These are phyloP conservation scores for Coemansia sp. DNA, from an alignment of 192 early-diverging fungal genomes.

Conservation along the genomic window DNA sequence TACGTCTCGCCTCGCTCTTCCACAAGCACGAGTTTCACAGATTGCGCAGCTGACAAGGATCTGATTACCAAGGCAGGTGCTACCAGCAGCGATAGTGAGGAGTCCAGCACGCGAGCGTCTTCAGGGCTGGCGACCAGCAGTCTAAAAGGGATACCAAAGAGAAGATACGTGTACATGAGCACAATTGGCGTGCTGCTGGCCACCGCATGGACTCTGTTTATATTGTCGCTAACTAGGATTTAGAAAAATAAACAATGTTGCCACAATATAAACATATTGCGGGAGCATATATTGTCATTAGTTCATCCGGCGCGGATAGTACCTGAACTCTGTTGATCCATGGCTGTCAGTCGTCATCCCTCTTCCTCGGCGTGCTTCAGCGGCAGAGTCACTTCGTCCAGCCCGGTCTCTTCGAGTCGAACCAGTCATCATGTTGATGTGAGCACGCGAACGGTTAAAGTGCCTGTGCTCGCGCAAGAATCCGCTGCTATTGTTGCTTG, in stretches of 20 bases:
- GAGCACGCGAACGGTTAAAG: constrained; percentile 18
- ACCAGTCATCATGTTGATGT: constrained; percentile 14
- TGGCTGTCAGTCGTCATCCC: constrained; percentile 1
- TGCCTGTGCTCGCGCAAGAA: constrained; percentile 8
- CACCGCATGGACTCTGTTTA: constrained; percentile 44
- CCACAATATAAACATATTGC: not conserved
- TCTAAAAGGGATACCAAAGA: constrained; percentile 18
- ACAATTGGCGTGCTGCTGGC: constrained; percentile 41
- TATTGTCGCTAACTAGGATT: constrained; percentile 29
- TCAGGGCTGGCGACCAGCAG: not conserved
- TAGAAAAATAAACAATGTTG: constrained; percentile 9
- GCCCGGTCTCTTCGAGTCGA: constrained; percentile 3
- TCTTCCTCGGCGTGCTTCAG: not conserved
- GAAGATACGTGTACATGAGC: constrained; percentile 45
- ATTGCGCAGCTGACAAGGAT: not conserved
- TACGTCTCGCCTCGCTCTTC: constrained; percentile 7
- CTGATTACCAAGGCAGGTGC: not conserved
- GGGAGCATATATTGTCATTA: constrained; percentile 3
- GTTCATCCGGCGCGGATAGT: constrained; percentile 37
- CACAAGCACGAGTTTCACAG: not conserved
- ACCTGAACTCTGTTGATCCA: constrained; percentile 17
- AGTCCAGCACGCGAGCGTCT: constrained; percentile 6
- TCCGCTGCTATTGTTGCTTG: not conserved
- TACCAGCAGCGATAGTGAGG: constrained; percentile 1
- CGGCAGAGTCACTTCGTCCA: constrained; percentile 1